Base-by-base conservation (phyloP, 495 filamentous ascomycete species). In the Hyphodiscus hymeniophilus region DNA sequence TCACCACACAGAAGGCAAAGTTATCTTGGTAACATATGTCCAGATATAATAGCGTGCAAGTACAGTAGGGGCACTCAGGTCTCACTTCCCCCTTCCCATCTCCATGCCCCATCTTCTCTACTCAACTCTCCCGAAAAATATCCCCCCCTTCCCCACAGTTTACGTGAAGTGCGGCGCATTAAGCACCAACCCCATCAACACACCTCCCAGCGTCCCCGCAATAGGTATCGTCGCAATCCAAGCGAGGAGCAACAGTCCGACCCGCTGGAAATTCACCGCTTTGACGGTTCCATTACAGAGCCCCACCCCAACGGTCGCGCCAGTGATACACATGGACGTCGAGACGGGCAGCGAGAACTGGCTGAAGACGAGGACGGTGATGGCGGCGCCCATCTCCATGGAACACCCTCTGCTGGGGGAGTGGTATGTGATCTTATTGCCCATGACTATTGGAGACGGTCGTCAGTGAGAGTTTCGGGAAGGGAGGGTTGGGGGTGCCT, bases 401-500 rank as follows among this genome's bases (percentile, higher is more conserved):
- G 74, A 74, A 60, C 77, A 86, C 17, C 81, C 83, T 51, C 81
- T 73, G 7, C 76, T 79, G 3, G 82, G 83, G 7, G 77, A 81
- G 64, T 82, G 75, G 42, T 81, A 72, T 0, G 82, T 85, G 59
- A 87, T 75, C 49, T 74, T 71, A 64, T 86, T 86, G 13, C 81
- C 83, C 46, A 87, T 67, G 34, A 56, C 48, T 55, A 21, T 45
- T 50, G 15, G 13, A 42, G 36, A 18, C 8, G 8, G 7, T 7
- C 7, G 36, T 17, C 18, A 30, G 21, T 3, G n/a, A n/a, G n/a
- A n/a, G n/a, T n/a, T n/a, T n/a, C n/a, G n/a, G n/a, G n/a, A n/a
- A n/a, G n/a, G n/a, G n/a, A n/a, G n/a, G n/a, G n/a, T n/a, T n/a
- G n/a, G n/a, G n/a, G n/a, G n/a, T n/a, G n/a, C n/a, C n/a, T n/a